A percentile compares a stretch with the other conserved stretches of the same genome.
phyloP scores from a whole-genome alignment of 2,329 filamentous ascomycete genomes.

The Didymella pomorum region DNA sequence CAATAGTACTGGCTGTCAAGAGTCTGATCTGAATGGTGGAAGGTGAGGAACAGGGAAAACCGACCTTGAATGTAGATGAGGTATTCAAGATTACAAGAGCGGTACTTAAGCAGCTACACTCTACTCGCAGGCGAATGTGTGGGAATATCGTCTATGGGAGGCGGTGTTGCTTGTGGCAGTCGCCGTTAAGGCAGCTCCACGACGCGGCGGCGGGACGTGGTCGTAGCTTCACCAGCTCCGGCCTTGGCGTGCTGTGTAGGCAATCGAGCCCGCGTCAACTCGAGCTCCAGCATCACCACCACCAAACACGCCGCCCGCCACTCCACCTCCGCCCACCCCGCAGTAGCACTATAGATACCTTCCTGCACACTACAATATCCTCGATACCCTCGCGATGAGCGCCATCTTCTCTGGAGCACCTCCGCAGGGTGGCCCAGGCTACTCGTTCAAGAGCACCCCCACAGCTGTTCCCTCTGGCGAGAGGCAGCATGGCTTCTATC shows the following conservation, averaged over 20 bases:
- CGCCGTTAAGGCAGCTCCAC: slow-evolving; percentile 20
- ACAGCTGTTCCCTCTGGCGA: slow-evolving; percentile 57
- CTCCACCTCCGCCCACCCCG: slow-evolving; percentile 26
- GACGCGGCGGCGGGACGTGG: slow-evolving; percentile 22
- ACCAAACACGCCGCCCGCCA: slow-evolving; percentile 25
- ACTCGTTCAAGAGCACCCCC: slow-evolving; percentile 66
- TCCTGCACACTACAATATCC: slow-evolving; percentile 4
- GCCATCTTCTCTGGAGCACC: slow-evolving; percentile 61
- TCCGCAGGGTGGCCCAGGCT: slow-evolving; percentile 63
- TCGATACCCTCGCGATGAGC: slow-evolving; percentile 56
- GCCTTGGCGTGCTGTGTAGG: slow-evolving; percentile 22
- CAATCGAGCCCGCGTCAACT: slow-evolving; percentile 37
- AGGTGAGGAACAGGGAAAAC: too few species aligned
- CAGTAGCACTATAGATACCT: slow-evolving; percentile 7
- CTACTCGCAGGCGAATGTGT: not conserved
- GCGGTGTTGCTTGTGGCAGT: slow-evolving; percentile 12
- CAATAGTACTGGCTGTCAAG: too few species aligned
- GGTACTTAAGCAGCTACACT: not conserved
- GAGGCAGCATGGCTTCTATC: slow-evolving; percentile 86
- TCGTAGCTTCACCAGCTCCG: slow-evolving; percentile 25
- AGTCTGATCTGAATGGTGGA: too few species aligned
- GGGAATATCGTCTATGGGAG: slow-evolving; percentile 1
- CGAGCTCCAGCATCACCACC: slow-evolving; percentile 37
- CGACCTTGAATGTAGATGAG: not conserved
- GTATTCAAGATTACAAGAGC: not conserved